Base-by-base conservation (phyloP, 305 asterid species). In the Euphrasia arctica region DNA sequence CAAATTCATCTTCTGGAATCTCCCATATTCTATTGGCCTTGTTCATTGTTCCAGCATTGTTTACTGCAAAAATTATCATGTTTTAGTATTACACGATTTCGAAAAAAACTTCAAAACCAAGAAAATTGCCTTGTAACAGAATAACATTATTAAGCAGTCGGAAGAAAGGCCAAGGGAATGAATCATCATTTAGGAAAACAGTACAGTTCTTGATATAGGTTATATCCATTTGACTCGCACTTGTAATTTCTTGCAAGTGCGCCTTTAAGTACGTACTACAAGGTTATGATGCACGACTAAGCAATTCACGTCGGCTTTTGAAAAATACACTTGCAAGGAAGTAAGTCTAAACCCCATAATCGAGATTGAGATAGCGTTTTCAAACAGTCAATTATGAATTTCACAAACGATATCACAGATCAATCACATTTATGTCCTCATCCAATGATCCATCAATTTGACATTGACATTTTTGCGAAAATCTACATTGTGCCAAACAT, bases 1-100 rank as follows among this genome's bases (percentile, higher is more conserved):
- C 98, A 72, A 91, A 85, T 39, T 85, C 97, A 22, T 85, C 95
- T 22, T 54, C 84, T 49, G 98, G 87, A 66, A 91, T 95, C 80
- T 91, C 98, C 98, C 97, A 91, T 68, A 87, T 68, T 73, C 72
- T 91, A 73, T 85, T 91, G 73, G 89, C 89, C 81, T 69, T 77
- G 66, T 91, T 91, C 63, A 91, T 91, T 5, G 98, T 83, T 54
- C 98, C 96, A 63, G 95, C 94, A 72, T 87, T 88, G 75, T 89
- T 89, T 54, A 89, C 95, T 88, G 73, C 32, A 64, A 39, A 80
- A 65, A 47, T 12, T 57, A 34, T 52, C 54, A 65, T 9, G 55
- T 50, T 9, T 66, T 28, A 59, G 66, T 60, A 25, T 62, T 60
- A 66, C 71, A 65, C 55, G 22, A 54, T 55, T 58, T 13, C 12